Conservation (phyloP, 495 filamentous ascomycete genomes). For the Saxophila tyrrhenica region DNA sequence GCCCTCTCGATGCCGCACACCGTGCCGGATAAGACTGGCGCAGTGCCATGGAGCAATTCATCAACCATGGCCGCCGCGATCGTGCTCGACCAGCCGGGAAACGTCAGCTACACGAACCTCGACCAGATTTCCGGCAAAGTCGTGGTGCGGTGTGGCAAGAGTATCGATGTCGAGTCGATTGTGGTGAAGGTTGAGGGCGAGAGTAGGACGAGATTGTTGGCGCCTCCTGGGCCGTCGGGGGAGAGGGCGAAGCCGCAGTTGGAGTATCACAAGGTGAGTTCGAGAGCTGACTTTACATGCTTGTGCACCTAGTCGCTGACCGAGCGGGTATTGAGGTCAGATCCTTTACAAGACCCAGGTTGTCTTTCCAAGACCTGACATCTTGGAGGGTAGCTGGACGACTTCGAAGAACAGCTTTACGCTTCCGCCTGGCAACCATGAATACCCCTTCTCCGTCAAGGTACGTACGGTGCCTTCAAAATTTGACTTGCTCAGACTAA, state of each 20-base stretch:
- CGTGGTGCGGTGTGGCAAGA: conserved; percentile 49
- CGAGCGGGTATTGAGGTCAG: conserved; percentile 32
- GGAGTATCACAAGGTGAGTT: conserved; percentile 71
- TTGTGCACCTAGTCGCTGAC: too few relatives aligned
- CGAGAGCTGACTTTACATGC: too few relatives aligned
- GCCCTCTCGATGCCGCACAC: neutral
- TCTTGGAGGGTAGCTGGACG: conserved; percentile 31
- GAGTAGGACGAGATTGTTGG: conserved; percentile 51
- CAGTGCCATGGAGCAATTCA: neutral
- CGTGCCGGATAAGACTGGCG: neutral
- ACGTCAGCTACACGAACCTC: conserved; percentile 64
- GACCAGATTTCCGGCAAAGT: conserved; percentile 66
- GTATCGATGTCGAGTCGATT: conserved; percentile 61
- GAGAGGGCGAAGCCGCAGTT: conserved; percentile 49
- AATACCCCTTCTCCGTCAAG: conserved; percentile 88
- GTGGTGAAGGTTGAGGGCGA: conserved; percentile 93
- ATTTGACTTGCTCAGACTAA: too few relatives aligned
- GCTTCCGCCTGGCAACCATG: conserved; percentile 64
- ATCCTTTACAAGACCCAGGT: conserved; percentile 54
- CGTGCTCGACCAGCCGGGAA: conserved; percentile 10
- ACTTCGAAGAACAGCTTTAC: conserved; percentile 40
- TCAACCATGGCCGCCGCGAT: conserved; percentile 11
- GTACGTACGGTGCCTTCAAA: too few relatives aligned
- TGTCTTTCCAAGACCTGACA: conserved; percentile 50
- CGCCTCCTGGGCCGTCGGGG: conserved; percentile 33